phyloP scores from a whole-genome alignment of 768 basidiomycete species.

The Glaciozyma antarctica region DNA sequence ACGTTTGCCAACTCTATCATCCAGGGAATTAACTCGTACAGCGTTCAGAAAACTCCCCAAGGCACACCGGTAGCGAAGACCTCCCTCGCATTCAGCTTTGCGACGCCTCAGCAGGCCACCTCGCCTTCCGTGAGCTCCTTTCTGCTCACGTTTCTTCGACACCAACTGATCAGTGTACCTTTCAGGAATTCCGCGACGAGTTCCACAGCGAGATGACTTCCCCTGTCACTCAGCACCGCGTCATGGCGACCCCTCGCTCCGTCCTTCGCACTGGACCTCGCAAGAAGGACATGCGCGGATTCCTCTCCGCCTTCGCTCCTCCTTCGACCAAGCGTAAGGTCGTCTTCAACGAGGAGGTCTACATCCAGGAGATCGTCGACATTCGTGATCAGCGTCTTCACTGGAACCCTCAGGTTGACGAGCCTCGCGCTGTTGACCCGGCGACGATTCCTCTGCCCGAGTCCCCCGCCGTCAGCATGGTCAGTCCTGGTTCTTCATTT shows the following conservation, averaged over 20 bases:
- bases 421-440: neutral
- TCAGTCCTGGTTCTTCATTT: neutral
- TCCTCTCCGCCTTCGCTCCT: conserved; percentile 1
- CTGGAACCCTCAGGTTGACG: neutral
- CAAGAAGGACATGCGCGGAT: neutral
- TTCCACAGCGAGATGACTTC: neutral
- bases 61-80: neutral
- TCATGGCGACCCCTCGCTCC: neutral
- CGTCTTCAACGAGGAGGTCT: neutral
- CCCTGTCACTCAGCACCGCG: neutral
- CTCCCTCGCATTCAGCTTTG: neutral
- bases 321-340: conserved; percentile 2
- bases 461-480: neutral
- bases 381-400: neutral
- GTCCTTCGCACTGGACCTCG: neutral
- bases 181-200: neutral
- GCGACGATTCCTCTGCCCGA: neutral
- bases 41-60: neutral
- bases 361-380: conserved; percentile 3
- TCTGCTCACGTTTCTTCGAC: neutral
- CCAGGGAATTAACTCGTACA: neutral
- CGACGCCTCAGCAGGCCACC: neutral
- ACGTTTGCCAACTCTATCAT: neutral
- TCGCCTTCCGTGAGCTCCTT: neutral
- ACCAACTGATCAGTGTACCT: neutral